Conservation (phyloP, 1,139 yeast species). For the Lodderomyces elongisporus region DNA sequence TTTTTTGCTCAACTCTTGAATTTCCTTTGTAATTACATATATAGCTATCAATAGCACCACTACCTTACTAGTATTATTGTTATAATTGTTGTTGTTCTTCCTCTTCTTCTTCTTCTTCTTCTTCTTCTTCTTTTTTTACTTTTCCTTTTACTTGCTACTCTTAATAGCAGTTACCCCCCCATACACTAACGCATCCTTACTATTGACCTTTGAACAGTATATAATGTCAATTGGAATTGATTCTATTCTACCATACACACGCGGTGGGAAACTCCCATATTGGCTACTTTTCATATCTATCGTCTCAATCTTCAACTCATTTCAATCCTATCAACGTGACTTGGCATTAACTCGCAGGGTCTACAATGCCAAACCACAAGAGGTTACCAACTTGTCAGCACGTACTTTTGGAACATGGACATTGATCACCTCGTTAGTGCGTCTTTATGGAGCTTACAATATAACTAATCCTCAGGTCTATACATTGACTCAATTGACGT, state of each 20-base stretch:
- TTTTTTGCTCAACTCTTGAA: too few species aligned
- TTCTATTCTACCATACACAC: constrained; percentile 21
- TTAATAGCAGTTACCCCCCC: too few species aligned
- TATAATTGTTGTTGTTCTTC: constrained; percentile 1
- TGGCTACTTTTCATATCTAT: constrained; percentile 64
- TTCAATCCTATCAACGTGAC: constrained; percentile 60
- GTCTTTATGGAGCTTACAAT: constrained; percentile 84
- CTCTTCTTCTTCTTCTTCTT: neutral
- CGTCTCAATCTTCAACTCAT: constrained; percentile 85
- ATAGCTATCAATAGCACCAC: too few species aligned
- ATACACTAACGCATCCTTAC: too few species aligned
- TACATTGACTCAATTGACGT: constrained; percentile 78
- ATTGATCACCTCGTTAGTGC: constrained; percentile 72
- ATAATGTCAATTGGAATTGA: constrained; percentile 2
- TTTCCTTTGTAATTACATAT: too few species aligned
- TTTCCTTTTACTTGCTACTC: constrained; percentile 20
- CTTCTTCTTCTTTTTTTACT: constrained; percentile 12
- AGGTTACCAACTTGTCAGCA: constrained; percentile 73
- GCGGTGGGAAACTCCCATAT: constrained; percentile 40
- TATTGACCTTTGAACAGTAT: too few species aligned
- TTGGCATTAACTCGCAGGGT: constrained; percentile 72
- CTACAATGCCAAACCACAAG: constrained; percentile 43
- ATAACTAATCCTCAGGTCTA: constrained; percentile 63
- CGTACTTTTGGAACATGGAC: constrained; percentile 99
- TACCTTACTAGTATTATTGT: too few species aligned